Percentiles rank a stretch among this genome's conserved stretches.
Conservation (phyloP, 495 filamentous ascomycete species). For the Neurospora terricola region DNA sequence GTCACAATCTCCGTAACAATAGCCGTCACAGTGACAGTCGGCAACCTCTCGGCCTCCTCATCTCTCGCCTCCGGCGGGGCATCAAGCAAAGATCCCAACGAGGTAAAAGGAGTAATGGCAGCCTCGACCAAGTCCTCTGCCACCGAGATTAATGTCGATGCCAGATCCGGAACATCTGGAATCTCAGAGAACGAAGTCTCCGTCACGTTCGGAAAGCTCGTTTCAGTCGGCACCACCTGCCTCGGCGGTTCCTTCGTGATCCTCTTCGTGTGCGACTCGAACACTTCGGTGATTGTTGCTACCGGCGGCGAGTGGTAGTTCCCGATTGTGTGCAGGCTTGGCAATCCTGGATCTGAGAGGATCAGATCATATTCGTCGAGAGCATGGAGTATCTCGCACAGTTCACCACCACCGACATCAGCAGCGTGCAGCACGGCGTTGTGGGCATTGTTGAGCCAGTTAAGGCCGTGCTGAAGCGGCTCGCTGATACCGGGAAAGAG, state of each 20-base stretch:
- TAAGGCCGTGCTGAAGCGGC: background rate
- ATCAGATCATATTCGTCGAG: slow-evolving; percentile 9
- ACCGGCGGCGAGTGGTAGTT: slow-evolving; percentile 8
- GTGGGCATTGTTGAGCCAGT: slow-evolving; percentile 7
- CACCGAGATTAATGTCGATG: background rate
- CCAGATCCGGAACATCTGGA: background rate
- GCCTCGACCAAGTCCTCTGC: background rate
- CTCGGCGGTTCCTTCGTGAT: slow-evolving; percentile 9
- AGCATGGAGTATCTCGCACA: slow-evolving; percentile 9
- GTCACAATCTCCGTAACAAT: background rate
- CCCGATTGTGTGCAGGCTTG: slow-evolving; percentile 7
- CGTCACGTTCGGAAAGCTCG: slow-evolving; percentile 5
- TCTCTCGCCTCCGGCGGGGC: background rate
- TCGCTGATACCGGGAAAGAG: slow-evolving; percentile 9
- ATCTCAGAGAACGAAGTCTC: background rate
- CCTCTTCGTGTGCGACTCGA: slow-evolving; percentile 7
- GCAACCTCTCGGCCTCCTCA: background rate
- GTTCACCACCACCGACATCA: slow-evolving; percentile 1
- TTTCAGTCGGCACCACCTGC: slow-evolving; percentile 1
- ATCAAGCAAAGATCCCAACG: background rate
- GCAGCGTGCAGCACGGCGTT: slow-evolving; percentile 7
- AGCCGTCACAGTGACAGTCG: background rate
- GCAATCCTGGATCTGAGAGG: slow-evolving; percentile 6
- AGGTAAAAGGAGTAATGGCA: background rate
- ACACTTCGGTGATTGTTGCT: slow-evolving; percentile 5